Evolutionary conservation across 257 asterid species (phyloP).

Genomic region (Nicotiana otophora): DNA sequence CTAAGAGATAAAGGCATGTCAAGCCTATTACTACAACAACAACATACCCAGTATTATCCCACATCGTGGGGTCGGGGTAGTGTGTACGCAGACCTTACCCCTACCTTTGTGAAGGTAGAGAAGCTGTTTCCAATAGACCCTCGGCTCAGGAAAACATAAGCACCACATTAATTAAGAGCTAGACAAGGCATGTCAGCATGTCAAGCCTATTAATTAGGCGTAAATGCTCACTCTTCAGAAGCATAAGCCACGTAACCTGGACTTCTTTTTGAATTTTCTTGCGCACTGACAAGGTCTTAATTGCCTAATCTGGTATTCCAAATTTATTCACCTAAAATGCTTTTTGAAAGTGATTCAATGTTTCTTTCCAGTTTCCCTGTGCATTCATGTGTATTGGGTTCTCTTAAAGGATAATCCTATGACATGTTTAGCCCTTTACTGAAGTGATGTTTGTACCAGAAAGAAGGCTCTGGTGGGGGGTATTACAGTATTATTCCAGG

Average conservation of each 20-base stretch:
- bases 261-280: background rate
- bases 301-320: background rate
- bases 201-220: background rate
- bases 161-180: too few relatives aligned
- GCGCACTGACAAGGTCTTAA: background rate
- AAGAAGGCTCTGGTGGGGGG: too few relatives aligned
- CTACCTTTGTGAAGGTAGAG: too few relatives aligned
- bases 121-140: too few relatives aligned
- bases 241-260: background rate
- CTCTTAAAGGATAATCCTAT: background rate
- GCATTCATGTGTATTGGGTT: background rate
- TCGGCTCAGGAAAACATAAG: too few relatives aligned
- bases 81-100: too few relatives aligned
- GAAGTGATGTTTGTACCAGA: too few relatives aligned
- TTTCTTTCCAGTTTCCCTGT: background rate
- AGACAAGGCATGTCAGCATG: background rate
- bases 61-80: too few relatives aligned
- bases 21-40: background rate
- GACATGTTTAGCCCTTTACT: too few relatives aligned
- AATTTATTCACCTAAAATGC: background rate
- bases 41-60: too few relatives aligned
- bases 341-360: background rate
- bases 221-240: background rate
- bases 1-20: background rate
- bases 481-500: too few relatives aligned